Evolutionary conservation across 805 yeast genomes (phyloP), one percentile per base, ranked within the genome.

Genomic region (Saturnispora mendoncae): DNA sequence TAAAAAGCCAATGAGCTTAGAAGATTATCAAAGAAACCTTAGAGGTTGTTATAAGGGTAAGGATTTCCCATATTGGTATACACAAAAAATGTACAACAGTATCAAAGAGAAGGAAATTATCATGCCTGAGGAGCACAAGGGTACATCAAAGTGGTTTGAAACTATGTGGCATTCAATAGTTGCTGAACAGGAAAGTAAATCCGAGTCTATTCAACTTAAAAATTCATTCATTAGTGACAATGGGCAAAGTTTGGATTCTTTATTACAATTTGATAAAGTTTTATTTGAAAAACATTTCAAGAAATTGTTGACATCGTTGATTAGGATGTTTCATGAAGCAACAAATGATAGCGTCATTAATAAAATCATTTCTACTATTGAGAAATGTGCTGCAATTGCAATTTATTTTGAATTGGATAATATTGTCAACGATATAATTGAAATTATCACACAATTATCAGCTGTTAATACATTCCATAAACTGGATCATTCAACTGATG

Each of bases 41-140:
- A 71, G 84, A 48, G 95, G 95, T 6, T 82, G 86, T 20, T 79
- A 80, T 55, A 80, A 79, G 49, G 69, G 70, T 23, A 70, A 72
- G 28, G 92, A 88, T 60, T 88, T 84, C 64, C 90, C 94, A 3
- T 71, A 70, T 19, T 87, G 95, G 84, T 90, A 86, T 55, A 66
- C 90, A 46, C 78, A 80, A 45, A 82, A 74, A 48, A 86, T 90
- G 20, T 92, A 84, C 60, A 65, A 72, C 20, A 82, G 94, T 1
- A 88, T 92, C 42, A 72, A 76, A 46, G 84, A 80, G 42, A 74
- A 82, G 39, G 99, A 92, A 60, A 92, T 92, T 48, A 85, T 92
- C 37, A 84, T 94, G 88, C 97, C 98, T 0, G 97, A 92, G 54
- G 98, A 92, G 54, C 97, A 90, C 52, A 94, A 86, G 56, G 92